Base-by-base conservation (phyloP, 2,329 filamentous ascomycete genomes). In the Xylariaceae sp. region DNA sequence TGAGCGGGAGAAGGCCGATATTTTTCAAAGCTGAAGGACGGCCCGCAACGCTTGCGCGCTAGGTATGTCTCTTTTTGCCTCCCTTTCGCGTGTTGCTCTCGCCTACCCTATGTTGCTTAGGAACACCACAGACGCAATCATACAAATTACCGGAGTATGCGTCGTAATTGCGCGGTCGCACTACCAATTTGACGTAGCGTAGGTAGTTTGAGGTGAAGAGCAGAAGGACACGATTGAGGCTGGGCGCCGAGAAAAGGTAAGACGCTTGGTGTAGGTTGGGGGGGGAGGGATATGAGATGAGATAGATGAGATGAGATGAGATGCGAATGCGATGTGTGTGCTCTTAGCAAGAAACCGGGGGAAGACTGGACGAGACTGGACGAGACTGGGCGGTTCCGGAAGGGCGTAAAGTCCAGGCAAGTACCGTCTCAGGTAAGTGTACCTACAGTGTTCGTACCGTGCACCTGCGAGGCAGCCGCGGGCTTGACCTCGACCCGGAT, bases 231-330 rank as follows among this genome's bases (percentile, higher is more conserved):
- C 58, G 59, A 57, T 47, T 58, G 59, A 65, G 66, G 68, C 71
- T 73, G 70, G 71, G 70, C 71, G 71, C 71, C 71, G 65, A 73
- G 71, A 71, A 71, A 67, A 65, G 19, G 67, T 62, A 65, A 67
- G 62, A 60, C 61, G 53, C 50, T 55, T 60, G 57, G 54, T 11
- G 35, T 37, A 51, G 53, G 56, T 58, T 58, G 56, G 61, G 59
- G 19, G 19, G 19, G 19, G 1, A 19, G 19, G 19, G 19, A 19
- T 19, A 19, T 19, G 19, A 19, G 19, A 19, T 19, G 19, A 19
- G 19, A 19, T 19, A 19, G 19, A 19, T 19, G 19, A 19, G 19
- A 19, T 19, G 19, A 19, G 19, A 19, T 19, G 19, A 19, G 19
- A 19, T 19, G 19, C 19, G 19, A 19, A 19, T 19, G 19, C 19